Percentiles rank a stretch among this genome's conserved stretches.
Evolutionary conservation across 2,329 filamentous ascomycete species (phyloP).

Genomic region (Fusarium kyushuense): DNA sequence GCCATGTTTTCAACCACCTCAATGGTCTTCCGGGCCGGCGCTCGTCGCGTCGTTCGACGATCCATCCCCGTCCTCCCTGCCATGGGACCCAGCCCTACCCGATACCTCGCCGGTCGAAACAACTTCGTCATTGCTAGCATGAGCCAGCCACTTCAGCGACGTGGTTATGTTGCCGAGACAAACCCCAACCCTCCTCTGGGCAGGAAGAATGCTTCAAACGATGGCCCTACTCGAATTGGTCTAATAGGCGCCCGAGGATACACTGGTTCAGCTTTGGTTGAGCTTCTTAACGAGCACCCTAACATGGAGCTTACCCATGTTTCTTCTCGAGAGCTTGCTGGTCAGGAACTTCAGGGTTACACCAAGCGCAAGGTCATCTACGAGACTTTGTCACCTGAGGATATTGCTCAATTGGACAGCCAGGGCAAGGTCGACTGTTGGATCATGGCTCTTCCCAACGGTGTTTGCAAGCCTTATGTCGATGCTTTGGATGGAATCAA

Average conservation of each 20-base stretch:
- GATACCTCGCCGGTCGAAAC: slow-evolving; percentile 11
- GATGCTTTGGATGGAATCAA: slow-evolving; percentile 77
- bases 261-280: slow-evolving; percentile 91
- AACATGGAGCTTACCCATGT: slow-evolving; percentile 91
- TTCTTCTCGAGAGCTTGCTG: slow-evolving; percentile 90
- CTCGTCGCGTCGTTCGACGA: slow-evolving; percentile 13
- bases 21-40: slow-evolving; percentile 9
- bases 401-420: slow-evolving; percentile 83
- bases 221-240: slow-evolving; percentile 81
- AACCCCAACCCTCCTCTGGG: slow-evolving; percentile 88
- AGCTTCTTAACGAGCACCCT: slow-evolving; percentile 87
- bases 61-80: slow-evolving; percentile 8
- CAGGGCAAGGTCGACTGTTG: slow-evolving; percentile 91
- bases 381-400: slow-evolving; percentile 88
- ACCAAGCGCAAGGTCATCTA: slow-evolving; percentile 92
- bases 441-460: slow-evolving; percentile 97
- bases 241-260: slow-evolving; percentile 94
- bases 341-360: slow-evolving; percentile 89
- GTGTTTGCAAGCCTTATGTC: slow-evolving; percentile 92
- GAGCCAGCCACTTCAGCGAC: slow-evolving; percentile 8
- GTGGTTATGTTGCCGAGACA: slow-evolving; percentile 53
- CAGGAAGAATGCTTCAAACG: slow-evolving; percentile 87
- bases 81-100: slow-evolving; percentile 8
- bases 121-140: slow-evolving; percentile 3
- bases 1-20: slow-evolving; percentile 14